These are phyloP conservation scores for Phytophthora idaei DNA, from an alignment of 352 stramenopile species.

Conservation along the genomic window DNA sequence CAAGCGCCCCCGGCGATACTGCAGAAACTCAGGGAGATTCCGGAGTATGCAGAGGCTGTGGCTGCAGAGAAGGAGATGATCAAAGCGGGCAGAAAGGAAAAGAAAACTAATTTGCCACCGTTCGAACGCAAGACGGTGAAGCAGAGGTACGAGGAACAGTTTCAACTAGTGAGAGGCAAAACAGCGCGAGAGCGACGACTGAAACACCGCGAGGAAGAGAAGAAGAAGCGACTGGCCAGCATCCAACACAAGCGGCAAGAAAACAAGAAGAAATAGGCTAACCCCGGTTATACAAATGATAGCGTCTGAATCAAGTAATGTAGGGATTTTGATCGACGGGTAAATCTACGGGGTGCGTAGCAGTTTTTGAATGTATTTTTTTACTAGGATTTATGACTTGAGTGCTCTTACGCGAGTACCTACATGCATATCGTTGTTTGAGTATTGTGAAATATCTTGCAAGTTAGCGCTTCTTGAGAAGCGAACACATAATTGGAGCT, in stretches of 20 bases:
- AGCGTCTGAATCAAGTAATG: too few species aligned
- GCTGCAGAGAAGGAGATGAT: slow-evolving; percentile 7
- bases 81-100: slow-evolving; percentile 1
- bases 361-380: too few species aligned
- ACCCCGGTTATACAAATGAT: too few species aligned
- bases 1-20: slow-evolving; percentile 13
- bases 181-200: slow-evolving; percentile 15
- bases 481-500: too few species aligned
- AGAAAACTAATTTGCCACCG: background rate
- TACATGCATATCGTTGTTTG: too few species aligned
- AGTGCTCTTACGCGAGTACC: too few species aligned
- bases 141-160: slow-evolving; percentile 16
- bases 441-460: too few species aligned
- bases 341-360: too few species aligned
- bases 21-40: background rate
- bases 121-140: slow-evolving; percentile 23
- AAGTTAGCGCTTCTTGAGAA: too few species aligned
- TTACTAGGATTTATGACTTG: too few species aligned
- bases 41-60: slow-evolving; percentile 6
- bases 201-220: slow-evolving; percentile 4
- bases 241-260: slow-evolving; percentile 1
- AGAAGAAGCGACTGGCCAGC: slow-evolving; percentile 5
- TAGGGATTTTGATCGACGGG: too few species aligned
- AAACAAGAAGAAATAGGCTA: slow-evolving; percentile 2
- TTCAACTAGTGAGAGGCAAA: slow-evolving; percentile 12